These are phyloP conservation scores for Eimeria acervulina DNA, from an alignment of 169 alveolate genomes.

Conservation along the genomic window DNA sequence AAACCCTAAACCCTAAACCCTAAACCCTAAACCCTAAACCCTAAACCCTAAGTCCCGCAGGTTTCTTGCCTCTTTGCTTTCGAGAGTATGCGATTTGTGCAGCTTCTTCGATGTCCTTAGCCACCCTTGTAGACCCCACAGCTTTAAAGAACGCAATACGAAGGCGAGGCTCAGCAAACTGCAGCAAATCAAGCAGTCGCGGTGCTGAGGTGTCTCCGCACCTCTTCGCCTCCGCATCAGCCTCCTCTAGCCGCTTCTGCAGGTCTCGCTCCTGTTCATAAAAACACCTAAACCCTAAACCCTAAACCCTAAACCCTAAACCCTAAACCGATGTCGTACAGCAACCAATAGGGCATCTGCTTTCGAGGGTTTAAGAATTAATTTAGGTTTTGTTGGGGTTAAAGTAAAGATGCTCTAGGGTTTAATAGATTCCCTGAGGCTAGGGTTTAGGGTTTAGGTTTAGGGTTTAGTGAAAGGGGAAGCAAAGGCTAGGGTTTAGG, in stretches of 20 bases:
- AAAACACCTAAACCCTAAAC: not conserved
- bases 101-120: not conserved
- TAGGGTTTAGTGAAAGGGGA: not conserved
- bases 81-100: not conserved
- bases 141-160: conserved; percentile 26
- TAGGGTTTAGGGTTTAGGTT: not conserved
- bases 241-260: conserved; percentile 19
- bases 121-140: not conserved
- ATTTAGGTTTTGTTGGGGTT: not conserved
- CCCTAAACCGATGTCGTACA: not conserved
- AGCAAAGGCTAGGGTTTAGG: not conserved
- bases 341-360: not conserved
- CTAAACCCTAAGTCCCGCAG: not conserved
- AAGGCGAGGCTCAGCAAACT: not conserved
- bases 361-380: not conserved
- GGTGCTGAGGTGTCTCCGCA: conserved; percentile 17
- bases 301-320: conserved; percentile 28
- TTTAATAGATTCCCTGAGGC: not conserved
- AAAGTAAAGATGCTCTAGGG: no score
- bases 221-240: conserved; percentile 69
- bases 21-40: conserved; percentile 3
- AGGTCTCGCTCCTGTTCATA: conserved; percentile 57
- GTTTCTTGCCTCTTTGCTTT: conserved; percentile 2
- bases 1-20: not conserved
- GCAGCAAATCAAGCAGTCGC: conserved; percentile 46